Conservation (phyloP, 2,329 filamentous ascomycete species). For the Diaporthe humulicola region DNA sequence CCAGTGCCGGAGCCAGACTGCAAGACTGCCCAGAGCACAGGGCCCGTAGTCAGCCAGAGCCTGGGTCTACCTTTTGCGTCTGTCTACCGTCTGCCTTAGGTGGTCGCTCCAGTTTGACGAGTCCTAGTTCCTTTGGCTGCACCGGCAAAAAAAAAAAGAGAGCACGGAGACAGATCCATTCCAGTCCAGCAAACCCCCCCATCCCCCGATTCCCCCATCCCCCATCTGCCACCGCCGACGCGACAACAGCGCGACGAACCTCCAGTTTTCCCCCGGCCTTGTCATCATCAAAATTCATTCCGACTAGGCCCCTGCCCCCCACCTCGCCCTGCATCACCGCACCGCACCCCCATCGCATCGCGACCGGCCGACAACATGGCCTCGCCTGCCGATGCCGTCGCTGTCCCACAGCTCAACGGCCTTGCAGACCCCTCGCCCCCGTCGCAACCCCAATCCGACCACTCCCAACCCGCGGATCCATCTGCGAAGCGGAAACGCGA, state of each 20-base stretch:
- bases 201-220: constrained; percentile 20
- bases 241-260: constrained; percentile 39
- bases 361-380: constrained; percentile 47
- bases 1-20: neutral
- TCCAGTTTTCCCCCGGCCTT: constrained; percentile 36
- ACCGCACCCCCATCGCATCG: constrained; percentile 30
- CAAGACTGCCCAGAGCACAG: neutral
- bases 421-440: constrained; percentile 43
- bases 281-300: constrained; percentile 35
- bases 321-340: constrained; percentile 25
- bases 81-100: neutral
- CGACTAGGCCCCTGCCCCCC: constrained; percentile 33
- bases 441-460: constrained; percentile 44
- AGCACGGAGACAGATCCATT: constrained; percentile 5
- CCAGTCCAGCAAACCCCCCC: constrained; percentile 11
- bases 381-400: constrained; percentile 46
- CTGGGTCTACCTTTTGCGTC: constrained; percentile 8
- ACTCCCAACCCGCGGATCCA: constrained; percentile 47
- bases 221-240: constrained; percentile 35
- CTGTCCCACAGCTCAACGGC: constrained; percentile 49
- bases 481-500: constrained; percentile 72
- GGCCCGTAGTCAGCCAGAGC: neutral
- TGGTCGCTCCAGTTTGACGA: constrained; percentile 26
- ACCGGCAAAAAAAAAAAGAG: constrained; percentile 24
- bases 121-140: constrained; percentile 25